Evolutionary conservation across 1,139 yeast genomes (phyloP).

Genomic region (Schizosaccharomyces versatilis): DNA sequence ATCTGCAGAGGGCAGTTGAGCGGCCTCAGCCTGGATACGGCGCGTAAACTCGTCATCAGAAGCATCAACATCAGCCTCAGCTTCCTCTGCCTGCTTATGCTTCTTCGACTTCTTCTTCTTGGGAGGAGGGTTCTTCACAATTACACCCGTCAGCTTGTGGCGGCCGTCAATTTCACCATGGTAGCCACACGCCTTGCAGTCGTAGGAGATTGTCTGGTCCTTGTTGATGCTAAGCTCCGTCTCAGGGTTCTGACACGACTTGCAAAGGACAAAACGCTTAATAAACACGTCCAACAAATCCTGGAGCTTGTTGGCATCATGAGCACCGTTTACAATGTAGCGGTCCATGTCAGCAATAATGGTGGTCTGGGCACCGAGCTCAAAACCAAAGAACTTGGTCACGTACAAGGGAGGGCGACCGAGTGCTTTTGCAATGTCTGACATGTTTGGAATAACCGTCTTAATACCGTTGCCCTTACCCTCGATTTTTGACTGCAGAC

Average conservation of each 20-base stretch:
- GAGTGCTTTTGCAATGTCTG: slow-evolving; percentile 86
- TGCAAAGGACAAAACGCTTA: slow-evolving; percentile 78
- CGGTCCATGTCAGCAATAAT: slow-evolving; percentile 64
- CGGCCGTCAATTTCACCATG: slow-evolving; percentile 66
- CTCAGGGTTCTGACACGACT: slow-evolving; percentile 90
- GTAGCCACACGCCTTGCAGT: slow-evolving; percentile 97
- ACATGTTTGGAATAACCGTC: slow-evolving; percentile 73
- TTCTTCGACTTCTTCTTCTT: slow-evolving; percentile 19
- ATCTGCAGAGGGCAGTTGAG: slow-evolving; percentile 32
- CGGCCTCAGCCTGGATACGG: slow-evolving; percentile 70
- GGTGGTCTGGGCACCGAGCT: slow-evolving; percentile 88
- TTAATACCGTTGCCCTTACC: slow-evolving; percentile 99
- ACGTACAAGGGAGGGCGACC: slow-evolving; percentile 76
- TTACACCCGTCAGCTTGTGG: slow-evolving; percentile 67
- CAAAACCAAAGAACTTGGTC: slow-evolving; percentile 85
- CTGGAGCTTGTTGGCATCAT: slow-evolving; percentile 74
- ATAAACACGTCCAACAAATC: slow-evolving; percentile 89
- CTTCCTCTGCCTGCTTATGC: slow-evolving; percentile 25
- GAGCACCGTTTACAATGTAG: slow-evolving; percentile 84
- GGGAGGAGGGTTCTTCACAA: slow-evolving; percentile 78
- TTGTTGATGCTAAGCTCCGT: slow-evolving; percentile 61
- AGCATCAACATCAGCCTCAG: slow-evolving; percentile 34
- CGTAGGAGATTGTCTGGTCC: slow-evolving; percentile 59
- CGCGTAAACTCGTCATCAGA: slow-evolving; percentile 58
- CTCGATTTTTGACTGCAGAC: slow-evolving; percentile 88